Percentiles rank a stretch among this genome's conserved stretches.
phyloP scores from a whole-genome alignment of 352 stramenopile genomes.

The Phytophthora citricola region DNA sequence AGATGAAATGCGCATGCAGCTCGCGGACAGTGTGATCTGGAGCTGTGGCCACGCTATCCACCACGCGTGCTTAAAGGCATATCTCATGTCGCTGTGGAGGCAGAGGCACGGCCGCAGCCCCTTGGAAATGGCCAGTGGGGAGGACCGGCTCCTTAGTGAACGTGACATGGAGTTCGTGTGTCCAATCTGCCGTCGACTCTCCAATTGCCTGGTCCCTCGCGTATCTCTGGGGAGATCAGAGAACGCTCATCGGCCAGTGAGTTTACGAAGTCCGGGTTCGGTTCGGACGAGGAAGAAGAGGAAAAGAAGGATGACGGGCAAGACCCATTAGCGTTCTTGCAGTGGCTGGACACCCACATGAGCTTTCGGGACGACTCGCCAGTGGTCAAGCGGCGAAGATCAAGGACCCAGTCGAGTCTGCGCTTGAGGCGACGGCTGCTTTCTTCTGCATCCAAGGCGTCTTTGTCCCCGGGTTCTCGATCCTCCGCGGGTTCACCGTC shows the following conservation, averaged over 20 bases:
- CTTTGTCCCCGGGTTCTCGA: slow-evolving; percentile 29
- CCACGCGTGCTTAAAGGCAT: slow-evolving; percentile 70
- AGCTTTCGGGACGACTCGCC: slow-evolving; percentile 53
- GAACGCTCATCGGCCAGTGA: slow-evolving; percentile 21
- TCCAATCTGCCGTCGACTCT: slow-evolving; percentile 77
- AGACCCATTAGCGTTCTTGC: slow-evolving; percentile 48
- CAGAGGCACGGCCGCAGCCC: slow-evolving; percentile 52
- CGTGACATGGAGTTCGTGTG: slow-evolving; percentile 81
- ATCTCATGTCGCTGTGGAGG: slow-evolving; percentile 75
- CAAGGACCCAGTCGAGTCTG: slow-evolving; percentile 48
- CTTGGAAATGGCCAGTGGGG: slow-evolving; percentile 49
- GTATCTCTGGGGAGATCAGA: slow-evolving; percentile 29
- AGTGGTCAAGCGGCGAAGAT: slow-evolving; percentile 48
- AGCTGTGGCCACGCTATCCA: slow-evolving; percentile 81
- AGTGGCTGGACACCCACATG: slow-evolving; percentile 63
- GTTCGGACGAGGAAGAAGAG: slow-evolving; percentile 47
- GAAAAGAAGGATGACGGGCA: slow-evolving; percentile 46
- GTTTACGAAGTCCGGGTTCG: slow-evolving; percentile 22
- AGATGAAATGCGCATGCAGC: slow-evolving; percentile 43
- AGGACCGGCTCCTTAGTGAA: slow-evolving; percentile 73
- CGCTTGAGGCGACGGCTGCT: slow-evolving; percentile 38
- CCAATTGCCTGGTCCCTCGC: slow-evolving; percentile 73
- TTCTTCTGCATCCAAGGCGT: slow-evolving; percentile 42
- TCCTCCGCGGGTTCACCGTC: slow-evolving; percentile 24
- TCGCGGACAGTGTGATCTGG: slow-evolving; percentile 62